Conservation (phyloP, 306 rosid species). For the Herpetospermum pedunculosum region DNA sequence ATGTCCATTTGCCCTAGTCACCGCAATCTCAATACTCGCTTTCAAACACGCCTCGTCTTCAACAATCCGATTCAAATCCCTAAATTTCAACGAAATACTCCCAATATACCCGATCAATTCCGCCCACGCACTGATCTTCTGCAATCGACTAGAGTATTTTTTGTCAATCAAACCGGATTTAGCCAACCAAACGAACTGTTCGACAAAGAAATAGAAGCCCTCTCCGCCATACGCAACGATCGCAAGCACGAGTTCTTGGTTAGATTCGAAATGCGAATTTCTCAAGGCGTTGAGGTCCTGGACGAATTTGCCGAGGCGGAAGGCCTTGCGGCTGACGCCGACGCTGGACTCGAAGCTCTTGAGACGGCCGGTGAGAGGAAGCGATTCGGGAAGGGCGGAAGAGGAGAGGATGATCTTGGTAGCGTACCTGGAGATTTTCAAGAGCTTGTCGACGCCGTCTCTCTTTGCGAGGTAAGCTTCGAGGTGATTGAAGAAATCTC, state of each 20-base stretch:
- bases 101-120: slow-evolving; percentile 42
- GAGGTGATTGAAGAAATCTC: slow-evolving; percentile 54
- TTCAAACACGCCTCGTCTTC: slow-evolving; percentile 49
- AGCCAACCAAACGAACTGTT: slow-evolving; percentile 76
- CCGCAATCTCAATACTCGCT: slow-evolving; percentile 34
- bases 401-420: slow-evolving; percentile 62
- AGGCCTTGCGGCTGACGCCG: slow-evolving; percentile 82
- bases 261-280: slow-evolving; percentile 27
- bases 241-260: slow-evolving; percentile 15
- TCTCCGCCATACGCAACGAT: slow-evolving; percentile 71
- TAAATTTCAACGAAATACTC: slow-evolving; percentile 42
- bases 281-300: slow-evolving; percentile 71
- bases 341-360: slow-evolving; percentile 77
- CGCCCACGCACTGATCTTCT: slow-evolving; percentile 45
- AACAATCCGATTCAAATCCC: slow-evolving; percentile 31
- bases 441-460: slow-evolving; percentile 93
- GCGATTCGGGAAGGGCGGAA: slow-evolving; percentile 33
- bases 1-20: slow-evolving; percentile 17
- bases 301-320: slow-evolving; percentile 78
- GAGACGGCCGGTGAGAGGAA: slow-evolving; percentile 40
- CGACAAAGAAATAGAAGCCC: slow-evolving; percentile 64
- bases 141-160: slow-evolving; percentile 23
- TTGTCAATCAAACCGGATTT: slow-evolving; percentile 56
- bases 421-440: slow-evolving; percentile 72
- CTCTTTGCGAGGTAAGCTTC: slow-evolving; percentile 78